These are phyloP conservation scores for Debaryomyces coudertii DNA, from an alignment of 1,139 yeast species.

Conservation along the genomic window DNA sequence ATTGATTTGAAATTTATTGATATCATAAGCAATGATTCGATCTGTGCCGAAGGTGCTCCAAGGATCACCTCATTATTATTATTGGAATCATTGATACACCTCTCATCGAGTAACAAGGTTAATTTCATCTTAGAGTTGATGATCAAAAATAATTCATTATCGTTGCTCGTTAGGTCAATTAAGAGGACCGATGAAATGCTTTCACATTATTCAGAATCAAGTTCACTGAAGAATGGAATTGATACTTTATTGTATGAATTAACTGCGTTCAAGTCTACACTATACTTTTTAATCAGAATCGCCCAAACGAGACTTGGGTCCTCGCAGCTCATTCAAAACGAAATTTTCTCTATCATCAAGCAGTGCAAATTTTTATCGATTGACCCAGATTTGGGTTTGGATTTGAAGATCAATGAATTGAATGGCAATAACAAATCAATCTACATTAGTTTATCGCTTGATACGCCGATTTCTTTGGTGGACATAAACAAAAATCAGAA, in stretches of 20 bases:
- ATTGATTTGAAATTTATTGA: slow-evolving; percentile 66
- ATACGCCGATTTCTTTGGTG: slow-evolving; percentile 48
- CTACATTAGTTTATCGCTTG: slow-evolving; percentile 51
- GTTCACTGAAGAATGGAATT: slow-evolving; percentile 29
- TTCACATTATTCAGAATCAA: slow-evolving; percentile 36
- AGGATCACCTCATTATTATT: slow-evolving; percentile 77
- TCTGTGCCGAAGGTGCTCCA: slow-evolving; percentile 76
- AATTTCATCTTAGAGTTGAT: slow-evolving; percentile 63
- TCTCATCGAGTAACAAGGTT: slow-evolving; percentile 52
- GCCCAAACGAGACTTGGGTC: slow-evolving; percentile 82
- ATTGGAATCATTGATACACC: slow-evolving; percentile 67
- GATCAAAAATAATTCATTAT: slow-evolving; percentile 65
- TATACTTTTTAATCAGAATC: slow-evolving; percentile 70
- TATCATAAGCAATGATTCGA: slow-evolving; percentile 73
- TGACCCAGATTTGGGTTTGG: slow-evolving; percentile 82
- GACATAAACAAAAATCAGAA: slow-evolving; percentile 22
- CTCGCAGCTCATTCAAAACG: slow-evolving; percentile 71
- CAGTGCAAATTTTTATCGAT: slow-evolving; percentile 60
- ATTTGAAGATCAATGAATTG: slow-evolving; percentile 34
- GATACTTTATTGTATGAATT: slow-evolving; percentile 67
- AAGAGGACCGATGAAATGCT: slow-evolving; percentile 66
- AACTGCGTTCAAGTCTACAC: slow-evolving; percentile 73
- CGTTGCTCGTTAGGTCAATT: slow-evolving; percentile 66
- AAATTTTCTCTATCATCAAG: slow-evolving; percentile 63
- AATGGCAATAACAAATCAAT: slow-evolving; percentile 29